These are phyloP conservation scores for Poteriospumella lacustris DNA, from an alignment of 108 stramenopile species.

Conservation along the genomic window DNA sequence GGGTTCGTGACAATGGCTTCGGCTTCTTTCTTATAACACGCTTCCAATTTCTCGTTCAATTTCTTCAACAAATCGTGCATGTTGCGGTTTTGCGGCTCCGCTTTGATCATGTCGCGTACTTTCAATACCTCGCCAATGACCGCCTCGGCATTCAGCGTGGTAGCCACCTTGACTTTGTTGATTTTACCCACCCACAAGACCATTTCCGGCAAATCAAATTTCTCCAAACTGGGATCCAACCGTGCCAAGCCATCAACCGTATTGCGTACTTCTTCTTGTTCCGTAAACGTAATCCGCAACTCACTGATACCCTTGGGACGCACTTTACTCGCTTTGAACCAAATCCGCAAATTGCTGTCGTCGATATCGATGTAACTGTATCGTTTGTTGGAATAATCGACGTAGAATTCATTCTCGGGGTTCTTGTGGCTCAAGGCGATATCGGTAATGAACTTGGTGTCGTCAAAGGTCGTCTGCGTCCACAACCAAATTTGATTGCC, in stretches of 20 bases:
- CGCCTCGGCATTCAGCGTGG: background rate
- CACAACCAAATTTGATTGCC: background rate
- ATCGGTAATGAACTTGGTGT: slow-evolving; percentile 9
- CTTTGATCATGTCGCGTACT: background rate
- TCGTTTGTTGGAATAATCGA: background rate
- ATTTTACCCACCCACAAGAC: slow-evolving; percentile 5
- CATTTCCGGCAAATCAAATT: slow-evolving; percentile 14
- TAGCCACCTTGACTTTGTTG: background rate
- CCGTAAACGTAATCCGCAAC: background rate
- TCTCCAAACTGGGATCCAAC: background rate
- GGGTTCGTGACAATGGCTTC: background rate
- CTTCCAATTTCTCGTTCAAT: background rate
- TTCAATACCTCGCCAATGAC: slow-evolving; percentile 2
- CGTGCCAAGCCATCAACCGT: background rate
- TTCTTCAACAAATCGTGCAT: background rate
- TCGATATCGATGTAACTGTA: background rate
- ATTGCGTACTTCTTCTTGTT: background rate
- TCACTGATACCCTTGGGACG: background rate
- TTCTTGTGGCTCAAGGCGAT: background rate
- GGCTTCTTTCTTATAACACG: slow-evolving; percentile 1
- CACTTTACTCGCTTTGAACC: background rate
- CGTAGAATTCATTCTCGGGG: background rate
- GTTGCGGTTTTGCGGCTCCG: background rate
- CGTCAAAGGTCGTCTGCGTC: background rate
- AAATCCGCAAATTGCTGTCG: background rate